Evolutionary conservation across 129 eudicot species (phyloP).

Genomic region (Escallonia rubra): DNA sequence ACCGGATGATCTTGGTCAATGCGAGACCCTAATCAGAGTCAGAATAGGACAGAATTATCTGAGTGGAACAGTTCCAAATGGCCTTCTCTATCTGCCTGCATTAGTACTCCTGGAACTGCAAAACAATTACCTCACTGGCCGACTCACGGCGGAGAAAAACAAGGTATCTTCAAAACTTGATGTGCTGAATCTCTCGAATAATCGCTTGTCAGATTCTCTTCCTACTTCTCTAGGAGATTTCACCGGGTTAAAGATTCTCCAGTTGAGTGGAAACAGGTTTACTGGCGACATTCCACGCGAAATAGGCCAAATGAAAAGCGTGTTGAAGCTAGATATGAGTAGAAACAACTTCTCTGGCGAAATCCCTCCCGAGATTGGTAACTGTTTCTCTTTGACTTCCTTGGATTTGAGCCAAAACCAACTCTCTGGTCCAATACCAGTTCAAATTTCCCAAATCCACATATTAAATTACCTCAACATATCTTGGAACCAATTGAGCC

Average conservation of each 20-base stretch:
- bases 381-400: slow-evolving; percentile 41
- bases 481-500: slow-evolving; percentile 52
- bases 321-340: slow-evolving; percentile 55
- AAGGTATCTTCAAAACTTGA: slow-evolving; percentile 32
- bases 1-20: slow-evolving; percentile 57
- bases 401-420: slow-evolving; percentile 64
- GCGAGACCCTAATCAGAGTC: slow-evolving; percentile 44
- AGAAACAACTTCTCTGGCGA: slow-evolving; percentile 46
- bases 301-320: slow-evolving; percentile 46
- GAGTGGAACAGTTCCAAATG: slow-evolving; percentile 56
- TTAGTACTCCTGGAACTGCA: slow-evolving; percentile 57
- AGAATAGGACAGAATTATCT: slow-evolving; percentile 66
- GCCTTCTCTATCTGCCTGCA: slow-evolving; percentile 57
- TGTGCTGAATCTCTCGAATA: slow-evolving; percentile 57
- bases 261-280: slow-evolving; percentile 45
- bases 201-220: slow-evolving; percentile 44
- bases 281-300: slow-evolving; percentile 46
- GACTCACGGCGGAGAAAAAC: slow-evolving; percentile 22
- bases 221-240: slow-evolving; percentile 55
- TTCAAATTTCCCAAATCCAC: slow-evolving; percentile 46
- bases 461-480: slow-evolving; percentile 60
- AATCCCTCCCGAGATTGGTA: slow-evolving; percentile 45
- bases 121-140: slow-evolving; percentile 52
- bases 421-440: slow-evolving; percentile 52
- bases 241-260: slow-evolving; percentile 51